Evolutionary conservation across 2,329 filamentous ascomycete genomes (phyloP), one percentile per base, ranked within the genome.

Genomic region (Colletotrichum cereale): DNA sequence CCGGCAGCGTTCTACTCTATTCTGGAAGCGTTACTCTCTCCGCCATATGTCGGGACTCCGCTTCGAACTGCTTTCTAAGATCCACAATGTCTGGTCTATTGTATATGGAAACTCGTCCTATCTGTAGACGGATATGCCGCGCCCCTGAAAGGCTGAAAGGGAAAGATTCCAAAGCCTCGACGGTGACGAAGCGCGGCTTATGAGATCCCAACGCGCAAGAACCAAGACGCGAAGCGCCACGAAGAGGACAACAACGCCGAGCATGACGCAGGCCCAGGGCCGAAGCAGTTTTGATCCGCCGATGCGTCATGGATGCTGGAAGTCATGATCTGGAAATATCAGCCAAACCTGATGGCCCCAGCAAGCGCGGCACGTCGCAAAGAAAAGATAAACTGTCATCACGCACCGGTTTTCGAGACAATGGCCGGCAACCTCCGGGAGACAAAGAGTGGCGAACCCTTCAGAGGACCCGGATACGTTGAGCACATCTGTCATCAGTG

Each of bases 1-100:
- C 26, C 57, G 3, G 60, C 66, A 1, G 50, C 50, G 57, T 56
- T 63, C 18, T 48, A 67, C 7, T 63, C 56, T 1, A 38, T 56
- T n/a, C n/a, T n/a, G n/a, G n/a, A 16, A 29, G 56, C 10, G 10
- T 18, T 2, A 8, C 10, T 11, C n/a, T 4, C 12, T 21, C 16
- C 11, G 14, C 7, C 11, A 4, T 6, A 16, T 47, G 12, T 31
- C 14, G 7, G 16, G 12, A 6, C n/a, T 57, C 24, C 7, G 26
- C 12, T 4, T 26, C 40, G 11, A 29, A 5, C 40, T 21, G 3
- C 1, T 12, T 29, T 1, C 5, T 4, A 3, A 50, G 50, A 67
- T 67, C 29, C 21, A 34, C 14, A 34, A 64, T 21, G 63, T 50
- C 5, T 63, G 31, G 12, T 42, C 34, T 24, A 24, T 64, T 3